Conservation (phyloP, 73 alveolate species). For the Stentor coeruleus region DNA sequence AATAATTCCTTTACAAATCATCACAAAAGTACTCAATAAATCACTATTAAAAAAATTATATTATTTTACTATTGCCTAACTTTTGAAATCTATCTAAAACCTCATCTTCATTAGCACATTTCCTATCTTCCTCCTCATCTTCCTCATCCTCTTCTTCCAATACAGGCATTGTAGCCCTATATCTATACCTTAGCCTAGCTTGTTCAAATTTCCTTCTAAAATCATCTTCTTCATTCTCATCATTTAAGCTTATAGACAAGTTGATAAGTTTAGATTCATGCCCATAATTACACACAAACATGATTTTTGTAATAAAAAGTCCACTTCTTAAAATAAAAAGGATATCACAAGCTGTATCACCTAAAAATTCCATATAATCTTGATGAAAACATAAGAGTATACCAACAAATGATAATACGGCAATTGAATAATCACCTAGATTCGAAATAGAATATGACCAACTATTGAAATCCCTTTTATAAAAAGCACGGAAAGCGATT, state of each 20-base stretch:
- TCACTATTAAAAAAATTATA: not conserved
- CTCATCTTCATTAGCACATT: not conserved
- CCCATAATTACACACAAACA: not conserved
- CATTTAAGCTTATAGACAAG: not conserved
- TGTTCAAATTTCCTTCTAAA: not conserved
- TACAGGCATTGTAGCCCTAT: not conserved
- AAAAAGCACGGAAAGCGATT: too few species aligned
- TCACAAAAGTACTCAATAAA: too few species aligned
- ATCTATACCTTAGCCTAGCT: not conserved
- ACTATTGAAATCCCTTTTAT: too few species aligned
- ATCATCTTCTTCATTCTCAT: not conserved
- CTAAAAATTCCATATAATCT: not conserved
- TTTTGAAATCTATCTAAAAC: not conserved
- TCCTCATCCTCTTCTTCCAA: conserved; percentile 3
- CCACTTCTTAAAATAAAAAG: not conserved
- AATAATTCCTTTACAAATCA: too few species aligned
- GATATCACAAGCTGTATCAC: not conserved
- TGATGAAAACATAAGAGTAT: too few species aligned
- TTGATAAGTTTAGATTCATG: not conserved
- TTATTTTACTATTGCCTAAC: not conserved
- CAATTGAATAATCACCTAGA: too few species aligned
- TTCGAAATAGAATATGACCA: too few species aligned
- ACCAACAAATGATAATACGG: too few species aligned
- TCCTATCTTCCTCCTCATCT: not conserved
- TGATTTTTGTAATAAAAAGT: not conserved